Base-by-base conservation (phyloP, 1,139 yeast species). In the Suhomyces atakaporum region DNA sequence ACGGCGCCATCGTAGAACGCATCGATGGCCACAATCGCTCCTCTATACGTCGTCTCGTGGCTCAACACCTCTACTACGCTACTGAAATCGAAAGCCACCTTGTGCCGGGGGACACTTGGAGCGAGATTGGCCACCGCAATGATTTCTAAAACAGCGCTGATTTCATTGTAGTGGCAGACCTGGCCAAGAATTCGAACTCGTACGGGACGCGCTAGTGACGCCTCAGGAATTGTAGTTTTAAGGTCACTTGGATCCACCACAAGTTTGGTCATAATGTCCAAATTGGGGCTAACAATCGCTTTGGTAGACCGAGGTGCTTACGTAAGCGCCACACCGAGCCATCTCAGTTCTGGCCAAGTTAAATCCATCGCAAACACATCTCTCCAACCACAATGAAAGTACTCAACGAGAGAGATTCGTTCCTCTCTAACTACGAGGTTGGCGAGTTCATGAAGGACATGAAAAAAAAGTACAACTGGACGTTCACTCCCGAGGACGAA, bases 341-440 rank as follows among this genome's bases (percentile, higher is more conserved):
- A n/a, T n/a, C n/a, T n/a, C n/a, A n/a, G n/a, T n/a, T n/a, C n/a
- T n/a, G n/a, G n/a, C n/a, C n/a, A n/a, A n/a, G n/a, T n/a, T n/a
- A n/a, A 56, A 4, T 43, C 54, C 6, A 45, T 50, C 24, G 7
- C 16, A 14, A 24, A 51, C 18, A 4, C 18, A 19, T n/a, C 23
- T 27, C 18, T n/a, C 3, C 3, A 21, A 27, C 21, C 11, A 15
- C 7, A 10, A 70, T 71, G 77, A 65, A 70, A 56, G 59, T 71
- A 33, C 54, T 69, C 35, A 56, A 56, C 24, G 72, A 66, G 33
- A 65, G 92, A 46, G 87, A 81, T 40, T 74, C 78, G 43, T 72
- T 87, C 42, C 66, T 87, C 33, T 77, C 90, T 24, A 84, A 86
- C 58, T 80, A 63, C 45, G 96, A 87, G 60, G 95, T 87, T 3